These are phyloP conservation scores for Fusarium anthophilum DNA, from an alignment of 2,329 filamentous ascomycete genomes.

Conservation along the genomic window DNA sequence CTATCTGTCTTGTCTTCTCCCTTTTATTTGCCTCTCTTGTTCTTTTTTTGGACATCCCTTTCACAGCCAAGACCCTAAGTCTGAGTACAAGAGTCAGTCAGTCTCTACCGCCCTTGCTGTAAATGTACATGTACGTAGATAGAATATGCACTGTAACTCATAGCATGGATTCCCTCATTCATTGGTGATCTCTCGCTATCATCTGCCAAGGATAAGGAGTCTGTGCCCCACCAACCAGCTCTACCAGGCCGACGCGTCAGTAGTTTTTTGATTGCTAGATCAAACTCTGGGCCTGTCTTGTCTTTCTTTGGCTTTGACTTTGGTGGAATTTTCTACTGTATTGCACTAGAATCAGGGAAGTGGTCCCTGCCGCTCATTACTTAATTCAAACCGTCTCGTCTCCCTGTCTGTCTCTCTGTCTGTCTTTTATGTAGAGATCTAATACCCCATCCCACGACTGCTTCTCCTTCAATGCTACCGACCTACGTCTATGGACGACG, in stretches of 20 bases:
- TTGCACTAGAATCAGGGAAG: constrained; percentile 34
- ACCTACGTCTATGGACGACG: constrained; percentile 19
- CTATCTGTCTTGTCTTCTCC: neutral
- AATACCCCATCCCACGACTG: constrained; percentile 22
- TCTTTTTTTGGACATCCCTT: constrained; percentile 10
- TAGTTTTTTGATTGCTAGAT: constrained; percentile 25
- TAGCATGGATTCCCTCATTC: neutral
- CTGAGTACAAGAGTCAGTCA: constrained; percentile 12
- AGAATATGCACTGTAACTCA: neutral
- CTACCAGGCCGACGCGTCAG: constrained; percentile 38
- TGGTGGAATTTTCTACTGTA: constrained; percentile 19
- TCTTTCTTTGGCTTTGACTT: constrained; percentile 2
- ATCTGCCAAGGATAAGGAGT: constrained; percentile 15
- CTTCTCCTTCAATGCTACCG: constrained; percentile 2
- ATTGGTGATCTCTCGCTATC: constrained; percentile 22
- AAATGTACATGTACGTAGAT: neutral
- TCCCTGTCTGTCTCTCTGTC: neutral
- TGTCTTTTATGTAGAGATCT: constrained; percentile 18
- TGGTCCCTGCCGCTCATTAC: constrained; percentile 44
- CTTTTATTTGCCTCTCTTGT: neutral
- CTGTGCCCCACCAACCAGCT: constrained; percentile 35
- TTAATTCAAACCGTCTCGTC: constrained; percentile 32
- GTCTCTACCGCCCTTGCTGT: constrained; percentile 11
- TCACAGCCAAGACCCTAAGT: constrained; percentile 14
- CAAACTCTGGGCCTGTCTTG: constrained; percentile 17